Percentiles rank a stretch among this genome's conserved stretches.
These are phyloP conservation scores for Diplodia mutila DNA, from an alignment of 2,329 filamentous ascomycete genomes.

Conservation along the genomic window DNA sequence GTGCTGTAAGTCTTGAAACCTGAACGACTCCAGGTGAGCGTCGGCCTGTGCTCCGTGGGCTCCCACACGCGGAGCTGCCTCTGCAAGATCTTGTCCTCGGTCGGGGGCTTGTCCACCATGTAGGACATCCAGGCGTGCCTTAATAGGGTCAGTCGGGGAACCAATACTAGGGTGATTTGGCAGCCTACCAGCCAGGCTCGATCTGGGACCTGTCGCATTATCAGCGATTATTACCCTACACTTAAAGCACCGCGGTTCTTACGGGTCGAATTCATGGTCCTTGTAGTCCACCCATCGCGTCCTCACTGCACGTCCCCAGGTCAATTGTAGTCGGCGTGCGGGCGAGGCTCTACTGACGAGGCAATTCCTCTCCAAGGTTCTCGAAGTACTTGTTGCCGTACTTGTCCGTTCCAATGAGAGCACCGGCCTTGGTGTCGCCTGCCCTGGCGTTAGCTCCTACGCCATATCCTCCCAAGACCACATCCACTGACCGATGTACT, in stretches of 20 bases:
- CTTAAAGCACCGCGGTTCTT: constrained; percentile 38
- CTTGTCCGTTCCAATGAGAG: constrained; percentile 80
- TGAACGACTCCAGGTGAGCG: constrained; percentile 73
- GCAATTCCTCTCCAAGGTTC: constrained; percentile 87
- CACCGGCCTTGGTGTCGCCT: constrained; percentile 97
- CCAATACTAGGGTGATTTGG: not conserved
- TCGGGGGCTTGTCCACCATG: constrained; percentile 83
- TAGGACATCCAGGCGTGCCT: constrained; percentile 97
- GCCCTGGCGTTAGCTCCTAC: constrained; percentile 36
- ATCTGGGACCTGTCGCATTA: constrained; percentile 69
- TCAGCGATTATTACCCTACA: constrained; percentile 40
- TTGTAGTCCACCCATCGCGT: constrained; percentile 99
- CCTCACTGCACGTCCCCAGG: constrained; percentile 63
- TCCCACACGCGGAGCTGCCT: constrained; percentile 75
- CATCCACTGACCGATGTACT: constrained; percentile 44
- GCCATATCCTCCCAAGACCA: not conserved
- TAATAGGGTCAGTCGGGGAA: not conserved
- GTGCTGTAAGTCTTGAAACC: constrained; percentile 95
- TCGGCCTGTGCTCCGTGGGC: constrained; percentile 70
- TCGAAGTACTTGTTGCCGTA: constrained; percentile 98
- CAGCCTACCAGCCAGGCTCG: constrained; percentile 78
- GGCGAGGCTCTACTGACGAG: constrained; percentile 62
- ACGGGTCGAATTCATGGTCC: constrained; percentile 80
- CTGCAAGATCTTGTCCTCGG: constrained; percentile 72
- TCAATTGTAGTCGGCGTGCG: constrained; percentile 26